These are phyloP conservation scores for Neurospora sp. DNA, from an alignment of 495 filamentous ascomycete genomes.

Conservation along the genomic window DNA sequence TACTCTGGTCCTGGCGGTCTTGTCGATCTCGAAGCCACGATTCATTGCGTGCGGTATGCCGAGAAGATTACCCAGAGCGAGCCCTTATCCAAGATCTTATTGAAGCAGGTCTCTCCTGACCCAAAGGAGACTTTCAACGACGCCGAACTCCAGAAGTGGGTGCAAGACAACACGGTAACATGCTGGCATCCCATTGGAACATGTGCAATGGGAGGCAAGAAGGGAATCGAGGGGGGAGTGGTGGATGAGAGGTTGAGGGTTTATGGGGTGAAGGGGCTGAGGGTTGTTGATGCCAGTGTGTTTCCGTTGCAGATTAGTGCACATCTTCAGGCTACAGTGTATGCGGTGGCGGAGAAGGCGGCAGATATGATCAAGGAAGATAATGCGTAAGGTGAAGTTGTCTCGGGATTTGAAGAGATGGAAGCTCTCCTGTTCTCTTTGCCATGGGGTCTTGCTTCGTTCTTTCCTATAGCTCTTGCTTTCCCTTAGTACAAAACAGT, in stretches of 20 bases:
- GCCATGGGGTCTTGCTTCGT: neutral
- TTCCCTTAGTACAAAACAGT: neutral
- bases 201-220: constrained; percentile 39
- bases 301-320: constrained; percentile 40
- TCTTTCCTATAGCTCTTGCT: neutral
- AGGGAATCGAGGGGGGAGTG: constrained; percentile 28
- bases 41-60: constrained; percentile 28
- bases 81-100: constrained; percentile 34
- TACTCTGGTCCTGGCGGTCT: constrained; percentile 25
- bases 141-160: constrained; percentile 28
- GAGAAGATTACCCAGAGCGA: constrained; percentile 32
- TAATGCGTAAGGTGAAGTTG: neutral
- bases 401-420: neutral
- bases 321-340: constrained; percentile 41
- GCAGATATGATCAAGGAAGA: constrained; percentile 35
- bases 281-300: constrained; percentile 44
- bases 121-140: constrained; percentile 10
- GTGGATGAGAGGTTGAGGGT: constrained; percentile 41
- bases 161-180: constrained; percentile 28
- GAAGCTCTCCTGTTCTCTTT: neutral
- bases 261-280: constrained; percentile 38
- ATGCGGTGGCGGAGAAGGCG: constrained; percentile 47
- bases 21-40: constrained; percentile 37
- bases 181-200: constrained; percentile 44
- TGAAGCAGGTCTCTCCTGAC: constrained; percentile 28